Percentiles rank a stretch among this genome's conserved stretches.
These are phyloP conservation scores for Chaetoscypha palmicola DNA, from an alignment of 2,329 filamentous ascomycete genomes.

Conservation along the genomic window DNA sequence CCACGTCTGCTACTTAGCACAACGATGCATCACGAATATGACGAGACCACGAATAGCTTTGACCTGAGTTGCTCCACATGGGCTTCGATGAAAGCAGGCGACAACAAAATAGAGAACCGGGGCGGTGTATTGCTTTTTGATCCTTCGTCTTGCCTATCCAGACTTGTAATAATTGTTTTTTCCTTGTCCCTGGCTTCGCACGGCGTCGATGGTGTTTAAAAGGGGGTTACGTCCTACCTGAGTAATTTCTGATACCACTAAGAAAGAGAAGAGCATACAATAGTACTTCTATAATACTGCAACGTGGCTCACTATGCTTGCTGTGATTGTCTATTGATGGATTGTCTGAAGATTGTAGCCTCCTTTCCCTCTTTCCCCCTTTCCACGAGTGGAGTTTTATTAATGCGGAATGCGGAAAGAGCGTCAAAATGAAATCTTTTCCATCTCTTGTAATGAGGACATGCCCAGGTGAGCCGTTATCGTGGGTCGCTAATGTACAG, in stretches of 20 bases:
- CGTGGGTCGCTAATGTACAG: no score
- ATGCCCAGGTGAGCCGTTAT: no score
- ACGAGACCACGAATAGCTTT: slow-evolving; percentile 26
- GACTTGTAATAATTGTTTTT: slow-evolving; percentile 11
- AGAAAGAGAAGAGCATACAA: not conserved
- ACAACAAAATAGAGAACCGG: slow-evolving; percentile 9
- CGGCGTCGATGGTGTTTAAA: slow-evolving; percentile 6
- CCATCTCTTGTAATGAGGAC: no score
- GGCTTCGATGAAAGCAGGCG: no score
- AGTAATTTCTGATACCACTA: not conserved
- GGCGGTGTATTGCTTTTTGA: slow-evolving; percentile 15
- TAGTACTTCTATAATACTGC: not conserved
- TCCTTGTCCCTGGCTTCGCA: slow-evolving; percentile 3
- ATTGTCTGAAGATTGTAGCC: no score
- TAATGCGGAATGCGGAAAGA: no score
- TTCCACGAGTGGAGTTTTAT: no score
- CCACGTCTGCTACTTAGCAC: slow-evolving; percentile 22
- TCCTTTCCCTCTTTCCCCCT: no score
- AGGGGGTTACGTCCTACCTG: slow-evolving; percentile 3
- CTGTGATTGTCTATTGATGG: not conserved
- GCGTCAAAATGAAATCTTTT: no score
- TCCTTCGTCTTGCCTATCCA: slow-evolving; percentile 7
- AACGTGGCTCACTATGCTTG: not conserved
- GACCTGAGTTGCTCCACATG: slow-evolving; percentile 10
- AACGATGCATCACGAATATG: slow-evolving; percentile 26